These are phyloP conservation scores for Botryotinia convoluta DNA, from an alignment of 2,329 filamentous ascomycete species.

Conservation along the genomic window DNA sequence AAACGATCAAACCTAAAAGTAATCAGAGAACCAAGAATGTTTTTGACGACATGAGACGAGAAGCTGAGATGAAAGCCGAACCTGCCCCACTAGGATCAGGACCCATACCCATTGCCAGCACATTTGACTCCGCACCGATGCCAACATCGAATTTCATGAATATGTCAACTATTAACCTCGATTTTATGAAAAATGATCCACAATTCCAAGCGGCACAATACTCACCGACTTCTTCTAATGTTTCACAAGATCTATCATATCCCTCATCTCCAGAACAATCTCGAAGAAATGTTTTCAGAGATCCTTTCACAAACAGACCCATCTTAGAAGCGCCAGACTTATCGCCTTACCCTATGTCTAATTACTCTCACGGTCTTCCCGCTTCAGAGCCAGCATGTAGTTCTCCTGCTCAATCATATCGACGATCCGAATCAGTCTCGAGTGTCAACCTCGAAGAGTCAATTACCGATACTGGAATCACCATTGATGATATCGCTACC, in stretches of 20 bases:
- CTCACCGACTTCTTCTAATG: constrained; percentile 33
- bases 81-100: constrained; percentile 57
- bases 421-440: constrained; percentile 57
- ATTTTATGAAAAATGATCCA: constrained; percentile 42
- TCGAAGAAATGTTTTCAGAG: constrained; percentile 45
- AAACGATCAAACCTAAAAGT: constrained; percentile 58
- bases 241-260: constrained; percentile 51
- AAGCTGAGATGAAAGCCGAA: constrained; percentile 51
- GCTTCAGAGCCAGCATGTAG: constrained; percentile 22
- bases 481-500: constrained; percentile 75
- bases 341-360: constrained; percentile 28
- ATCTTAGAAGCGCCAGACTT: constrained; percentile 38
- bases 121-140: constrained; percentile 54
- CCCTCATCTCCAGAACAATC: constrained; percentile 51
- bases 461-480: constrained; percentile 78
- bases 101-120: constrained; percentile 44
- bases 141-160: constrained; percentile 57
- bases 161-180: constrained; percentile 46
- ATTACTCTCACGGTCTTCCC: constrained; percentile 24
- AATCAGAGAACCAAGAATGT: constrained; percentile 49
- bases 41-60: constrained; percentile 58
- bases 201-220: constrained; percentile 28
- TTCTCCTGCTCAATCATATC: constrained; percentile 41
- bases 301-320: constrained; percentile 46
- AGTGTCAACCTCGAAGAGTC: constrained; percentile 64